Base-by-base conservation (phyloP, 1,284 basidiomycete species). In the Nidula niveotomentosa region DNA sequence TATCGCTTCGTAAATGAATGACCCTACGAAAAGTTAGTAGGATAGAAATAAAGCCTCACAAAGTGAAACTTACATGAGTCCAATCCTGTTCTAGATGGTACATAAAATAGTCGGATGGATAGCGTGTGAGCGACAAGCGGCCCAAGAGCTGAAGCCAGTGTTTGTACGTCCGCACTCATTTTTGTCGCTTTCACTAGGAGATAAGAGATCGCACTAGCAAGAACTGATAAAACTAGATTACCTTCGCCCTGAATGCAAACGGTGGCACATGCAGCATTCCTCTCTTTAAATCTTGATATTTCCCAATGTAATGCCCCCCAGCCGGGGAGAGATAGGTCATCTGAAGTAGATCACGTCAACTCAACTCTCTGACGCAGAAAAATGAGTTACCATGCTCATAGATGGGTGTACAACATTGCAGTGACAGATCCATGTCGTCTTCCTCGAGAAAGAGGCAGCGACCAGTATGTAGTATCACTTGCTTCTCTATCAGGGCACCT, bases 401-500 rank as follows among this genome's bases (percentile, higher is more conserved):
- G 10, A 60, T 53, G 8, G 83, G 80, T 10, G 61, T 56, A 43
- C 66, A 62, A 6, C 68, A 60, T 49, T 76, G 63, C 54, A 71
- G 51, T 7, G 57, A 60, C 3, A 59, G 18, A 52, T 71, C 71
- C 12, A 76, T 80, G 15, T 77, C 78, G 39, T 79, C 79, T 44
- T 84, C 81, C 54, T 81, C 79, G 3, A 61, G 58, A 7, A 75
- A 53, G n/a, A 67, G 57, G 55, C 76, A 79, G 45, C 78, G 77
- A 1, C 88, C 87, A 0, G 86, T 89, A 62, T 91, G 89, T 13
- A 83, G 63, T 4, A 89, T 60, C 0, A 86, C 81, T 64, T 91
- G 90, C 60, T 89, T 90, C 66, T 92, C 90, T 10, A 91, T 63
- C 36, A 82, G 67, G 0, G 93, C 94, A 50, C 78, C 81, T 62